These are phyloP conservation scores for Beauveria sp. DNA, from an alignment of 2,329 filamentous ascomycete species.

Conservation along the genomic window DNA sequence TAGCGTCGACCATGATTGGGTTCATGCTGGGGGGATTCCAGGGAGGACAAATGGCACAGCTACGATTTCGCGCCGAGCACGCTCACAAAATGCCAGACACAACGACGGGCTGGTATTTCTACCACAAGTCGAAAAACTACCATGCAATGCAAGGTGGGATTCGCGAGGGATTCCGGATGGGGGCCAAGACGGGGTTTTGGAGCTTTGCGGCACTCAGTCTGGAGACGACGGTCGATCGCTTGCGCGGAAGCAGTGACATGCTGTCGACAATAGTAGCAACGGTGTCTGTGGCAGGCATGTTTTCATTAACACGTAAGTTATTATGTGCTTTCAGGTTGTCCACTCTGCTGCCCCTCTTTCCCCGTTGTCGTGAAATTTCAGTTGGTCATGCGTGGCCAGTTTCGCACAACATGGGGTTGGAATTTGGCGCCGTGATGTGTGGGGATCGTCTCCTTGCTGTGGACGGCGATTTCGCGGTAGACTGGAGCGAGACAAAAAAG, in stretches of 20 bases:
- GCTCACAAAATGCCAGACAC: conserved; percentile 83
- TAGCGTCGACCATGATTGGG: conserved; percentile 60
- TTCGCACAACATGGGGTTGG: neutral
- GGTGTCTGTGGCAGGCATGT: conserved; percentile 74
- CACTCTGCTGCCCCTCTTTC: conserved; percentile 1
- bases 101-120: conserved; percentile 90
- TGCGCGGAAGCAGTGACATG: conserved; percentile 63
- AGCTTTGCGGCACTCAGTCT: conserved; percentile 69
- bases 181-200: conserved; percentile 61
- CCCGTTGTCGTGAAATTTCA: neutral
- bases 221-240: conserved; percentile 78
- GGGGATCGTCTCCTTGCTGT: neutral
- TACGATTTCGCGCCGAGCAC: conserved; percentile 91
- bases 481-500: neutral
- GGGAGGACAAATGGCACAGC: conserved; percentile 64
- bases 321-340: neutral
- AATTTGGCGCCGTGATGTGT: neutral
- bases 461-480: neutral
- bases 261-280: conserved; percentile 76
- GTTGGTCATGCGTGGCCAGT: neutral
- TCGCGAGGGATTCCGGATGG: conserved; percentile 71
- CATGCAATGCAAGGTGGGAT: conserved; percentile 70
- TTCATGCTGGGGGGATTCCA: conserved; percentile 63
- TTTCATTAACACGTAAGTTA: conserved; percentile 74
- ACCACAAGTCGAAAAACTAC: conserved; percentile 98